phyloP scores from a whole-genome alignment of 768 basidiomycete species.

The Phanerochaete carnosa region DNA sequence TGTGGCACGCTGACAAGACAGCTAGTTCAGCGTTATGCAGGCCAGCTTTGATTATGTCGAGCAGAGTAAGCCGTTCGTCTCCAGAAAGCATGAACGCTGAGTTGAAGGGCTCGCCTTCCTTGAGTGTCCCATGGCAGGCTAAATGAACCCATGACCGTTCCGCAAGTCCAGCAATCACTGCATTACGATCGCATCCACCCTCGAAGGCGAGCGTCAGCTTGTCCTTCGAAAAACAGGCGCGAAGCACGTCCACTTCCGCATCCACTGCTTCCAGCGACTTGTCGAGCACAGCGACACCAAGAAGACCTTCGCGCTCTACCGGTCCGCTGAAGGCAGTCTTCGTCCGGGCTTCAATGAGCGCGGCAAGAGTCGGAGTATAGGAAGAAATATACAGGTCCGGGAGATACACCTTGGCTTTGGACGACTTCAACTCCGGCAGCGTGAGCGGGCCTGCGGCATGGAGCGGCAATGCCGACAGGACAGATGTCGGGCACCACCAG shows the following conservation, averaged over 20 bases:
- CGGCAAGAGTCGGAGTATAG: conserved; percentile 25
- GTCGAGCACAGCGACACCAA: not conserved
- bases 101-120: conserved; percentile 20
- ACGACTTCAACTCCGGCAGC: not conserved
- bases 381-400: conserved; percentile 25
- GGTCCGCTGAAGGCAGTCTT: not conserved
- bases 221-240: not conserved
- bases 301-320: not conserved
- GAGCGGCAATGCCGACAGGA: not conserved
- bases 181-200: not conserved
- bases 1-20: conserved; percentile 47
- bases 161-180: conserved; percentile 9
- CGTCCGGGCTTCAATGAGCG: conserved; percentile 11
- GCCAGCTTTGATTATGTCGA: conserved; percentile 17
- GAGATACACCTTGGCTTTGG: conserved; percentile 6
- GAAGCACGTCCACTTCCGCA: not conserved
- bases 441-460: conserved; percentile 25
- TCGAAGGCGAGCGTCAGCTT: not conserved
- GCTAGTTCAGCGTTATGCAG: conserved; percentile 29
- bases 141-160: conserved; percentile 24
- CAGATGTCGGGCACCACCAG: conserved; percentile 1
- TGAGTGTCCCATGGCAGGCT: conserved; percentile 21
- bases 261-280: not conserved
- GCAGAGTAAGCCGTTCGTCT: conserved; percentile 16
- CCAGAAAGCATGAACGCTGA: conserved; percentile 28